These are phyloP conservation scores for Lolium multiflorum DNA, from an alignment of 176 grass and related monocot species.

Conservation along the genomic window DNA sequence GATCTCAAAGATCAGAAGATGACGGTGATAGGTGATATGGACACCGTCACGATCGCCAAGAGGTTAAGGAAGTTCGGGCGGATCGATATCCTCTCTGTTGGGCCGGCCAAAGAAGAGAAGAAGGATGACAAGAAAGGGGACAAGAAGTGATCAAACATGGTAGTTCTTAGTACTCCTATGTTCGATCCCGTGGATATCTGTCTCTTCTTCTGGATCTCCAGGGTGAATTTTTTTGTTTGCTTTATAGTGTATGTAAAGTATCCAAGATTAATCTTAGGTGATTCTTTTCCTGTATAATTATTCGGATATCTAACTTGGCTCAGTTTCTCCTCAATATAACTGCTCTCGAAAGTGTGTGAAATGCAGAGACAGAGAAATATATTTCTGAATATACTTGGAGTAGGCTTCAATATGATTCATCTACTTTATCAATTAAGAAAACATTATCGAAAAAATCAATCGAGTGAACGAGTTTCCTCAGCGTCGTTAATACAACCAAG, in stretches of 20 bases:
- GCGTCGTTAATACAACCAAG: not conserved
- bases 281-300: not conserved
- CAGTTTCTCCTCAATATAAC: not conserved
- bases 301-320: not conserved
- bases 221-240: not conserved
- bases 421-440: no score
- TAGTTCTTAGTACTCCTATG: not conserved
- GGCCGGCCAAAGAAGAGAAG: conserved; percentile 83
- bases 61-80: conserved; percentile 81
- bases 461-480: not conserved
- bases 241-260: not conserved
- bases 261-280: not conserved
- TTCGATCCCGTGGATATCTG: not conserved
- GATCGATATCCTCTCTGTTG: conserved; percentile 76
- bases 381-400: not conserved
- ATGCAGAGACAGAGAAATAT: not conserved
- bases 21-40: conserved; percentile 82
- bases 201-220: not conserved
- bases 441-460: not conserved
- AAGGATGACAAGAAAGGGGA: conserved; percentile 75
- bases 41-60: conserved; percentile 72
- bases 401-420: not conserved
- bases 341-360: not conserved
- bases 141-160: conserved; percentile 50
- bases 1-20: conserved; percentile 79